phyloP scores from a whole-genome alignment of 1,139 yeast species.

The Kodamaea sp. region DNA sequence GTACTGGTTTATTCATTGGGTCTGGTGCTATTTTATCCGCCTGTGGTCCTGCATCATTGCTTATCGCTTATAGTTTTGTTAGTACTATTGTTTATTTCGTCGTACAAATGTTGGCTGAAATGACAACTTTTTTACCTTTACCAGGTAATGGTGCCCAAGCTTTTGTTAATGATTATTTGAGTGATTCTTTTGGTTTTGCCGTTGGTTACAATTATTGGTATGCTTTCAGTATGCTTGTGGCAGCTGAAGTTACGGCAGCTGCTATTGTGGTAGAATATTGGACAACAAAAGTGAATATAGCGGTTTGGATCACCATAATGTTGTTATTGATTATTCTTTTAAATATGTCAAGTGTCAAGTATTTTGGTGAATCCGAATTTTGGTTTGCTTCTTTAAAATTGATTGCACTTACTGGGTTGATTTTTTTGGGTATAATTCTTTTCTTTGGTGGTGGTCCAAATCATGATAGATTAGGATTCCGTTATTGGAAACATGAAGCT shows the following conservation, averaged over 20 bases:
- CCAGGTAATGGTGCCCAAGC: slow-evolving; percentile 44
- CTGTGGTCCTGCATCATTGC: slow-evolving; percentile 52
- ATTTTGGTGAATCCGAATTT: slow-evolving; percentile 65
- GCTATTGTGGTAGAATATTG: slow-evolving; percentile 54
- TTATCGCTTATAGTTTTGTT: slow-evolving; percentile 47
- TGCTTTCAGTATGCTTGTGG: slow-evolving; percentile 46
- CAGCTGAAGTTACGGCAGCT: slow-evolving; percentile 53
- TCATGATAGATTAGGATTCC: slow-evolving; percentile 39
- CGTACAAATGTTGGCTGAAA: slow-evolving; percentile 58
- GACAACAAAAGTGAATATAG: slow-evolving; percentile 47
- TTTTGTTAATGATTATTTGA: slow-evolving; percentile 35
- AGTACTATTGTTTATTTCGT: slow-evolving; percentile 51
- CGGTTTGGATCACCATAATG: slow-evolving; percentile 55
- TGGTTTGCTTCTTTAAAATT: slow-evolving; percentile 56
- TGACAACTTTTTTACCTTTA: slow-evolving; percentile 56
- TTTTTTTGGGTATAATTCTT: slow-evolving; percentile 40
- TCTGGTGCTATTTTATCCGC: slow-evolving; percentile 43
- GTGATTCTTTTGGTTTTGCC: slow-evolving; percentile 42
- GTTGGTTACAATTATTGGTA: slow-evolving; percentile 50
- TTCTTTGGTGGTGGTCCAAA: slow-evolving; percentile 38
- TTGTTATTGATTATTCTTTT: slow-evolving; percentile 34
- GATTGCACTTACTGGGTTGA: slow-evolving; percentile 35
- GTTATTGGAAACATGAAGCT: slow-evolving; percentile 63
- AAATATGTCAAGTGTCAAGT: slow-evolving; percentile 45
- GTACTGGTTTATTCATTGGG: slow-evolving; percentile 45